Percentiles rank a stretch among this genome's conserved stretches.
phyloP scores from a whole-genome alignment of 202 grass and related monocot species.

The Panicum virgatum region DNA sequence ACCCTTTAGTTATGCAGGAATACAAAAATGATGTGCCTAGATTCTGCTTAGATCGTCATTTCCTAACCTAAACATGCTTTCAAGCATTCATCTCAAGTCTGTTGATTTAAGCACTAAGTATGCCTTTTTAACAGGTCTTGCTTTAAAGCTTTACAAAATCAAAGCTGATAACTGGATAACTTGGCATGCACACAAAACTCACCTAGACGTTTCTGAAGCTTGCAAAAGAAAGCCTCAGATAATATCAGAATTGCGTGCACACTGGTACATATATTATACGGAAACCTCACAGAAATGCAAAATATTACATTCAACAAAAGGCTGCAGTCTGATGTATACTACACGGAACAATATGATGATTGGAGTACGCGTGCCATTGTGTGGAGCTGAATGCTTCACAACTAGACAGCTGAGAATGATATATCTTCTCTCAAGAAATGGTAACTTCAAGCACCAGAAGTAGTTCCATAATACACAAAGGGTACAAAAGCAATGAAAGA shows the following conservation, averaged over 20 bases:
- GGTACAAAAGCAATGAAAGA: conserved; percentile 78
- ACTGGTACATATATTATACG: background rate
- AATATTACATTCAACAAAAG: background rate
- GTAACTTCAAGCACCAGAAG: conserved; percentile 32
- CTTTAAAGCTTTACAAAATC: conserved; percentile 22
- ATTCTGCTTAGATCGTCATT: background rate
- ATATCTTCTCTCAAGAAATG: conserved; percentile 40
- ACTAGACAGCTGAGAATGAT: background rate
- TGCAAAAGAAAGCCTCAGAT: background rate
- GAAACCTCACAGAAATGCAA: background rate
- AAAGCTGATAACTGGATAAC: background rate
- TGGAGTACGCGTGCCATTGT: background rate
- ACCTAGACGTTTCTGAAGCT: background rate
- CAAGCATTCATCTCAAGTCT: background rate
- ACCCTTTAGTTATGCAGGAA: conserved; percentile 7
- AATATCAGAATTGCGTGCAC: background rate
- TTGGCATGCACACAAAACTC: background rate
- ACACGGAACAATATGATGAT: background rate
- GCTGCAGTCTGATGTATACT: background rate
- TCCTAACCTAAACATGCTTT: background rate
- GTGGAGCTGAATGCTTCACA: background rate
- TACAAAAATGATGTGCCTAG: background rate
- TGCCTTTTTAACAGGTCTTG: conserved; percentile 32
- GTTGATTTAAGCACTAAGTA: conserved; percentile 33
- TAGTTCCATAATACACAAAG: conserved; percentile 50